Evolutionary conservation across 768 basidiomycete genomes (phyloP).

Genomic region (Asterophora parasitica): DNA sequence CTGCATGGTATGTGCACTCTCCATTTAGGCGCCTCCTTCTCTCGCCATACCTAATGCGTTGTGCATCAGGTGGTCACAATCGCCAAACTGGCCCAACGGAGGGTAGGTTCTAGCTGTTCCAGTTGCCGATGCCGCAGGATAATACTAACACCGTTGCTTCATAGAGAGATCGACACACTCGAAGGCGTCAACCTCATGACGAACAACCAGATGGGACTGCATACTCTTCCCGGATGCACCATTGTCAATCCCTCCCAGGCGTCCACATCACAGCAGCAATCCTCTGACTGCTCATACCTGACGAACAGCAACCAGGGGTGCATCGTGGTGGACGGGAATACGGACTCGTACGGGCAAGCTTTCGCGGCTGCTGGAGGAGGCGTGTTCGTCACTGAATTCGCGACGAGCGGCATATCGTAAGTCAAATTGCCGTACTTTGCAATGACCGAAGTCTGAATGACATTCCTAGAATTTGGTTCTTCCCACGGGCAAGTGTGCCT

Average conservation of each 20-base stretch:
- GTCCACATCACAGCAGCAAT: constrained; percentile 44
- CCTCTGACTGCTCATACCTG: constrained; percentile 54
- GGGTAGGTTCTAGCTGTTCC: constrained; percentile 32
- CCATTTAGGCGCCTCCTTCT: not conserved
- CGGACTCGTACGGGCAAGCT: constrained; percentile 56
- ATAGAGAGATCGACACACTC: constrained; percentile 71
- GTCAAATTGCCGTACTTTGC: constrained; percentile 17
- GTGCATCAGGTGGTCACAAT: constrained; percentile 42
- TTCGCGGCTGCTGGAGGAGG: constrained; percentile 70
- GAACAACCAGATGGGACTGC: constrained; percentile 65
- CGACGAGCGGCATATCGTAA: constrained; percentile 59
- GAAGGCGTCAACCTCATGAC: constrained; percentile 72
- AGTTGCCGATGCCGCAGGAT: not conserved
- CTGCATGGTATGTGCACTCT: constrained; percentile 43
- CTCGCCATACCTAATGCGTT: not conserved
- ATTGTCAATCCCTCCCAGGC: constrained; percentile 45
- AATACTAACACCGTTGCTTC: not conserved
- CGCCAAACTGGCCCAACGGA: constrained; percentile 56
- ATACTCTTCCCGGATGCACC: constrained; percentile 59
- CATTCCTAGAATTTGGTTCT: constrained; percentile 55
- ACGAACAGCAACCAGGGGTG: constrained; percentile 62
- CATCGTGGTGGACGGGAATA: constrained; percentile 48
- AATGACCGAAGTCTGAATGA: not conserved
- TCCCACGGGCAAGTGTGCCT: constrained; percentile 48
- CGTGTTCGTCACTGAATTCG: constrained; percentile 71